These are phyloP conservation scores for Starmerella roubikii DNA, from an alignment of 805 yeast genomes.

Conservation along the genomic window DNA sequence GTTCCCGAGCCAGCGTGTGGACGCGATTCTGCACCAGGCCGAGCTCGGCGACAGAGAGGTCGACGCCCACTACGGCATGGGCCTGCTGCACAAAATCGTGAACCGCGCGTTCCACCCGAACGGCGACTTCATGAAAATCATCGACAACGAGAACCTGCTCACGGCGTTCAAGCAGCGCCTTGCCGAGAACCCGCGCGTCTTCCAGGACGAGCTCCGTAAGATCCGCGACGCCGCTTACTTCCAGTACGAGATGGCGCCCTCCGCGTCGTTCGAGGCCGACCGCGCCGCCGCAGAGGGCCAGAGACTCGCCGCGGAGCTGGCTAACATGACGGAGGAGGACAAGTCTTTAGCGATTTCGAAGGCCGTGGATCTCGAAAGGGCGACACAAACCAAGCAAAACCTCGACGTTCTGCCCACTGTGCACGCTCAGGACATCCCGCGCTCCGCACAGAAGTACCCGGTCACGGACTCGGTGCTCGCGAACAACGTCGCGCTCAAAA, in stretches of 20 bases:
- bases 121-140: constrained; percentile 50
- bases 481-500: constrained; percentile 17
- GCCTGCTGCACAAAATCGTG: constrained; percentile 54
- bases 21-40: constrained; percentile 76
- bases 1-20: constrained; percentile 48
- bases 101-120: constrained; percentile 74
- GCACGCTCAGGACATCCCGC: constrained; percentile 56
- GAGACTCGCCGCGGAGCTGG: constrained; percentile 36
- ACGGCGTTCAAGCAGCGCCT: constrained; percentile 50
- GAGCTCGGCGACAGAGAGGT: constrained; percentile 77
- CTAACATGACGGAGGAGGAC: constrained; percentile 40
- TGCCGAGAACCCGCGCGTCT: constrained; percentile 39
- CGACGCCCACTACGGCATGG: constrained; percentile 80
- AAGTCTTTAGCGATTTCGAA: constrained; percentile 43
- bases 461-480: constrained; percentile 11
- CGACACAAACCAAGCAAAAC: constrained; percentile 60
- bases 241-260: constrained; percentile 66
- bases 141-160: constrained; percentile 53
- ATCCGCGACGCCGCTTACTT: constrained; percentile 45
- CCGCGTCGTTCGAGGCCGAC: constrained; percentile 37
- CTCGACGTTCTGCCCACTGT: constrained; percentile 70
- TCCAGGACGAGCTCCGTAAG: constrained; percentile 45
- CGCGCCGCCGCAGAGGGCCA: constrained; percentile 43
- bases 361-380: constrained; percentile 45
- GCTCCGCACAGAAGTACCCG: constrained; percentile 33